A percentile compares a stretch with the other conserved stretches of the same genome.
phyloP scores from a whole-genome alignment of 805 yeast genomes.

The Dipodascus albidus region DNA sequence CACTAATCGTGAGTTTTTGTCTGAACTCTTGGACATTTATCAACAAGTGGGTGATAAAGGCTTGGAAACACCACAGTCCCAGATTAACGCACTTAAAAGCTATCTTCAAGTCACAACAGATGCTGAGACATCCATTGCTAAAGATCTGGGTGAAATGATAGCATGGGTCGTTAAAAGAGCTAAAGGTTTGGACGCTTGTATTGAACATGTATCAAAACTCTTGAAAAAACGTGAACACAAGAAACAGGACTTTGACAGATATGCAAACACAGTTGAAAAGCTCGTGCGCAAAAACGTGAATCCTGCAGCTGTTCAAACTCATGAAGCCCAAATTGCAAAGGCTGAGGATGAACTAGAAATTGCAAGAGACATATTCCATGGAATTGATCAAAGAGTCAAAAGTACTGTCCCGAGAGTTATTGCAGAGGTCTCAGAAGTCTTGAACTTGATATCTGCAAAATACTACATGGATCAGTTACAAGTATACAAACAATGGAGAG shows the following conservation, averaged over 20 bases:
- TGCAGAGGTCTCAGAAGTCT: slow-evolving; percentile 21
- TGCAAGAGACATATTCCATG: slow-evolving; percentile 21
- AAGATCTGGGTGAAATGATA: slow-evolving; percentile 18
- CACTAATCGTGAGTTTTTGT: slow-evolving; percentile 9
- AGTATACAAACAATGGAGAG: slow-evolving; percentile 17
- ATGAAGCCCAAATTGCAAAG: slow-evolving; percentile 16
- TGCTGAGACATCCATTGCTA: slow-evolving; percentile 15
- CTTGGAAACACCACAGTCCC: slow-evolving; percentile 20
- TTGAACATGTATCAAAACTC: slow-evolving; percentile 22
- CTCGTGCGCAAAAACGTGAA: slow-evolving; percentile 15
- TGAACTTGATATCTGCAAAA: slow-evolving; percentile 21
- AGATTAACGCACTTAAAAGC: slow-evolving; percentile 17
- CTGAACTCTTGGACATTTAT: slow-evolving; percentile 14
- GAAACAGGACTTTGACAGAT: slow-evolving; percentile 28
- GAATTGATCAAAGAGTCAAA: slow-evolving; percentile 21
- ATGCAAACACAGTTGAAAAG: slow-evolving; percentile 22
- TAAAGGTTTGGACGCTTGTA: slow-evolving; percentile 16
- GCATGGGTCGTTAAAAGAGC: slow-evolving; percentile 13
- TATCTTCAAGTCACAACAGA: slow-evolving; percentile 17
- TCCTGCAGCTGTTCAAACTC: slow-evolving; percentile 20
- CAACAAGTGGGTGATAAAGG: slow-evolving; percentile 21
- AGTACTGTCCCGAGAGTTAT: slow-evolving; percentile 20
- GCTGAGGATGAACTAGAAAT: slow-evolving; percentile 21
- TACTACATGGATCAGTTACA: slow-evolving; percentile 20
- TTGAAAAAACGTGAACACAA: slow-evolving; percentile 27